phyloP scores from a whole-genome alignment of 768 basidiomycete species.

The Boletus coccyginus region DNA sequence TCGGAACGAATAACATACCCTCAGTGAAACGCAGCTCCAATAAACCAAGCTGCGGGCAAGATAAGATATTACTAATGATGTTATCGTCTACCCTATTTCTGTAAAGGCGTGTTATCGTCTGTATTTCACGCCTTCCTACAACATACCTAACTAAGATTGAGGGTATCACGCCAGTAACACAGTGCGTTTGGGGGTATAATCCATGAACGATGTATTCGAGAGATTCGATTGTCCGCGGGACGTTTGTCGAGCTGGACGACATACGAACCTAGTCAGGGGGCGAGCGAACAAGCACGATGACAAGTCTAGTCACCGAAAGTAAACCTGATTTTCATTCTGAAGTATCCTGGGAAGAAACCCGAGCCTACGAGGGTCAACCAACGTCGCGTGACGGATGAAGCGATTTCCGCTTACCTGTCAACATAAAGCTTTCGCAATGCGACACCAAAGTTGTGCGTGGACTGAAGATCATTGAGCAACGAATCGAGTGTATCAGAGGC shows the following conservation, averaged over 20 bases:
- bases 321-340: conserved; percentile 43
- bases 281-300: background rate
- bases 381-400: background rate
- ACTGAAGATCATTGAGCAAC: conserved; percentile 36
- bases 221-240: conserved; percentile 74
- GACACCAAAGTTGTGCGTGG: conserved; percentile 61
- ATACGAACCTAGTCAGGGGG: background rate
- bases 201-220: conserved; percentile 73
- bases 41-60: conserved; percentile 64
- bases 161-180: conserved; percentile 43
- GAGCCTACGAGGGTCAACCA: conserved; percentile 41
- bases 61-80: conserved; percentile 62
- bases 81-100: conserved; percentile 74
- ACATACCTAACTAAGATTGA: conserved; percentile 55
- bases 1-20: conserved; percentile 38
- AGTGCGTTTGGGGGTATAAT: conserved; percentile 59
- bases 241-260: conserved; percentile 59
- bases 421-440: conserved; percentile 64
- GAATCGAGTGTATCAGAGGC: background rate
- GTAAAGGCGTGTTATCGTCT: background rate
- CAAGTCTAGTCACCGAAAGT: conserved; percentile 51
- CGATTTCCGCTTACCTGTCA: conserved; percentile 45
- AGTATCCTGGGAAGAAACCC: conserved; percentile 59
- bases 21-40: conserved; percentile 62
- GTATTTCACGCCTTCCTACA: background rate